phyloP scores from a whole-genome alignment of 352 stramenopile genomes.

The Phytophthora cryptogea region DNA sequence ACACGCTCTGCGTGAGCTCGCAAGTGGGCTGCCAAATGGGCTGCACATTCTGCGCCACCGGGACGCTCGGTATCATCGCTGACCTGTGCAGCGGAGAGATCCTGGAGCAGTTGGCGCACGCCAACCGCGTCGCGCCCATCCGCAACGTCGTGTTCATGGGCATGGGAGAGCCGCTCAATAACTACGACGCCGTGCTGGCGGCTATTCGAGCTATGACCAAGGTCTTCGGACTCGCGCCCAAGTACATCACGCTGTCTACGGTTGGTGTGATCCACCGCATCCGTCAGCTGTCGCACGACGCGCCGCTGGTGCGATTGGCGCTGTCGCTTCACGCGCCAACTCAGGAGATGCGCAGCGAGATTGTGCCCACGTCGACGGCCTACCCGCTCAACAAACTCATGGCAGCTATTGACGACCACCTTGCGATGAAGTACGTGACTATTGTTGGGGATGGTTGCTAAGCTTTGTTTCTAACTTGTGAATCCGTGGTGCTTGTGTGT shows the following conservation, averaged over 20 bases:
- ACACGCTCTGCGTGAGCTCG: slow-evolving; percentile 97
- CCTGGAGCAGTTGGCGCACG: slow-evolving; percentile 96
- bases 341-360: slow-evolving; percentile 94
- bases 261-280: slow-evolving; percentile 97
- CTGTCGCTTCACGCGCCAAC: slow-evolving; percentile 97
- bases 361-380: slow-evolving; percentile 96
- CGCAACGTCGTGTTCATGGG: slow-evolving; percentile 99
- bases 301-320: slow-evolving; percentile 95
- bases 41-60: slow-evolving; percentile 98
- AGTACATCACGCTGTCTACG: slow-evolving; percentile 97
- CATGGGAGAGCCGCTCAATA: slow-evolving; percentile 98
- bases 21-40: slow-evolving; percentile 99
- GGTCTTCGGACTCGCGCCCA: slow-evolving; percentile 91
- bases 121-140: slow-evolving; percentile 81
- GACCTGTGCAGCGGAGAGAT: slow-evolving; percentile 97
- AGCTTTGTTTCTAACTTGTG: neutral
- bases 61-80: slow-evolving; percentile 97
- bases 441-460: slow-evolving; percentile 20
- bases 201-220: slow-evolving; percentile 93
- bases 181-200: slow-evolving; percentile 93
- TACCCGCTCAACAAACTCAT: slow-evolving; percentile 97
- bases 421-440: slow-evolving; percentile 76
- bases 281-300: slow-evolving; percentile 83
- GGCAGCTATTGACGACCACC: slow-evolving; percentile 93
- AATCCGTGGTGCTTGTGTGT: slow-evolving; percentile 6